Conservation (phyloP, 2,329 filamentous ascomycete species). For the Botrytis aclada region DNA sequence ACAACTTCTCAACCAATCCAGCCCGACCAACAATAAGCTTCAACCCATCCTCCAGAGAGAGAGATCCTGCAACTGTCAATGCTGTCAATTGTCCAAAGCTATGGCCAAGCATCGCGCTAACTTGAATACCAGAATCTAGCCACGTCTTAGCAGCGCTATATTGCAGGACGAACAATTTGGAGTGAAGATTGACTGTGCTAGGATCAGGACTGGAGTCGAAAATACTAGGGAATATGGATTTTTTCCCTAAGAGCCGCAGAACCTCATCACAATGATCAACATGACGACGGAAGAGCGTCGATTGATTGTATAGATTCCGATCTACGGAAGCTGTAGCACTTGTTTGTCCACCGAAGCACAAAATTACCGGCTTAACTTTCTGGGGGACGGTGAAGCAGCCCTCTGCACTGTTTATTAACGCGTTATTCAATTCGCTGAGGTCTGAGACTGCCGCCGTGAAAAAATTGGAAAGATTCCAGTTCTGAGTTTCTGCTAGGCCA, state of each 20-base stretch:
- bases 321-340: background rate
- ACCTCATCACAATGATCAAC: background rate
- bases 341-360: background rate
- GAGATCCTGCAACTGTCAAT: background rate
- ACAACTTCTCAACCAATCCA: background rate
- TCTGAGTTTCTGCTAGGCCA: background rate
- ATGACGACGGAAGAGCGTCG: background rate
- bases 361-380: background rate
- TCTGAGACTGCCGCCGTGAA: background rate
- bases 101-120: background rate
- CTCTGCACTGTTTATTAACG: background rate
- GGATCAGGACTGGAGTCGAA: background rate
- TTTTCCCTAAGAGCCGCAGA: background rate
- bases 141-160: conserved; percentile 25
- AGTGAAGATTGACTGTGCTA: conserved; percentile 22
- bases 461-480: background rate
- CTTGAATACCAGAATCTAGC: conserved; percentile 24
- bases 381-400: background rate
- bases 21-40: background rate
- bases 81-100: background rate
- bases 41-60: background rate
- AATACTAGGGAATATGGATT: background rate
- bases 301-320: background rate
- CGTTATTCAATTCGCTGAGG: background rate
- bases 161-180: conserved; percentile 24